Percentiles rank a stretch among this genome's conserved stretches.
These are phyloP conservation scores for Xerocomus potaroensis DNA, from an alignment of 768 basidiomycete species.

Conservation along the genomic window DNA sequence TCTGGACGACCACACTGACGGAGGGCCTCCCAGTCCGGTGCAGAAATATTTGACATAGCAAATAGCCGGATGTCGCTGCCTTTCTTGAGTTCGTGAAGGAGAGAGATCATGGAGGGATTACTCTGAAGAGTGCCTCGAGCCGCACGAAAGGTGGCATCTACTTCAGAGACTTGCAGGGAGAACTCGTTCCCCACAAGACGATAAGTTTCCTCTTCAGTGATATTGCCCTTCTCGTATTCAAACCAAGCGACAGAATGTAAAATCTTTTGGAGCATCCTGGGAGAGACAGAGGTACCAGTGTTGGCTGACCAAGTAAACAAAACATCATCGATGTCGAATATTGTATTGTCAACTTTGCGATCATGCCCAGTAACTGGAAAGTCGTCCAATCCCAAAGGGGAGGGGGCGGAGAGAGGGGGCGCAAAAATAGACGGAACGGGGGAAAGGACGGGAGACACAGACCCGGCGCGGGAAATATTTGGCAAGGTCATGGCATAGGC, in stretches of 20 bases:
- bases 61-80: conserved; percentile 7
- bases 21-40: conserved; percentile 19
- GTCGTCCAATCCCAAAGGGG: neutral
- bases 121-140: conserved; percentile 7
- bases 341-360: conserved; percentile 18
- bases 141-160: conserved; percentile 3
- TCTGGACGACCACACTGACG: conserved; percentile 4
- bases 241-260: conserved; percentile 17
- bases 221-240: conserved; percentile 20
- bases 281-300: conserved; percentile 15
- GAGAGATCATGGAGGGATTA: conserved; percentile 8
- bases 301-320: conserved; percentile 20
- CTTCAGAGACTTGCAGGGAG: conserved; percentile 11
- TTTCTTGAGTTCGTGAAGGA: conserved; percentile 14
- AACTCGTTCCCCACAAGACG: conserved; percentile 7
- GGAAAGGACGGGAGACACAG: too few species aligned
- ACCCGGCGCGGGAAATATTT: neutral
- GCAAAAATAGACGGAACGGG: too few species aligned
- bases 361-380: neutral
- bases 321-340: conserved; percentile 20
- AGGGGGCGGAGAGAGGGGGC: neutral
- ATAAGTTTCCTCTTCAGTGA: conserved; percentile 9
- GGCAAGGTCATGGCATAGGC: too few species aligned
- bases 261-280: conserved; percentile 8
- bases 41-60: conserved; percentile 23